Conservation (phyloP, 176 grass and related monocot genomes). For the Otatea glauca region DNA sequence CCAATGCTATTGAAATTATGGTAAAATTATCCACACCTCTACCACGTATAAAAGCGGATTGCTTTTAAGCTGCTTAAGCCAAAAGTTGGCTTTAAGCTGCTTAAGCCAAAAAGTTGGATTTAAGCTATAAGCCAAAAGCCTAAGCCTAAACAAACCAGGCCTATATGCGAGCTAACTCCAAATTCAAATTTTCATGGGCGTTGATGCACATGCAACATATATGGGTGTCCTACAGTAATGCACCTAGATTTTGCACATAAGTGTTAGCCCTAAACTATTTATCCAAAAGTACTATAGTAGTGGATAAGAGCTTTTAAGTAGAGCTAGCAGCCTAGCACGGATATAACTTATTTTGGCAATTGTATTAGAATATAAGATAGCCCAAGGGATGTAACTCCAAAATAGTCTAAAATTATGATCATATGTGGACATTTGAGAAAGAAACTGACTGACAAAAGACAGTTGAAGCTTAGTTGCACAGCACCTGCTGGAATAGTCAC, state of each 20-base stretch:
- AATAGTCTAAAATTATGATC: constrained; percentile 19
- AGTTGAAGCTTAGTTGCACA: constrained; percentile 36
- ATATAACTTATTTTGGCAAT: constrained; percentile 2
- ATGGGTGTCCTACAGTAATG: constrained; percentile 4
- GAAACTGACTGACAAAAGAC: constrained; percentile 10
- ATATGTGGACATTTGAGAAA: constrained; percentile 27
- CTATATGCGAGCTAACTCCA: neutral
- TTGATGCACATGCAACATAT: neutral
- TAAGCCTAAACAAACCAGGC: too few relatives aligned
- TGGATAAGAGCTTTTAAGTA: constrained; percentile 2
- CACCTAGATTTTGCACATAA: constrained; percentile 14
- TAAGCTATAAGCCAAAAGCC: too few relatives aligned
- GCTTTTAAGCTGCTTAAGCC: too few relatives aligned
- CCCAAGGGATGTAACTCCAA: constrained; percentile 5
- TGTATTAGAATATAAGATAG: neutral
- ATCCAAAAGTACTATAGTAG: constrained; percentile 16
- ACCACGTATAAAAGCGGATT: too few relatives aligned
- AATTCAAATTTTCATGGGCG: constrained; percentile 10
- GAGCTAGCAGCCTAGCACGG: neutral
- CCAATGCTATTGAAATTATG: too few relatives aligned
- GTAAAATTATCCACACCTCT: too few relatives aligned
- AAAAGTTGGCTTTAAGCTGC: too few relatives aligned
- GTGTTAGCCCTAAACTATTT: neutral
- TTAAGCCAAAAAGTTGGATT: too few relatives aligned
- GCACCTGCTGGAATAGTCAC: constrained; percentile 86